phyloP scores from a whole-genome alignment of 306 rosid species.

The Trichosanthes truncata region DNA sequence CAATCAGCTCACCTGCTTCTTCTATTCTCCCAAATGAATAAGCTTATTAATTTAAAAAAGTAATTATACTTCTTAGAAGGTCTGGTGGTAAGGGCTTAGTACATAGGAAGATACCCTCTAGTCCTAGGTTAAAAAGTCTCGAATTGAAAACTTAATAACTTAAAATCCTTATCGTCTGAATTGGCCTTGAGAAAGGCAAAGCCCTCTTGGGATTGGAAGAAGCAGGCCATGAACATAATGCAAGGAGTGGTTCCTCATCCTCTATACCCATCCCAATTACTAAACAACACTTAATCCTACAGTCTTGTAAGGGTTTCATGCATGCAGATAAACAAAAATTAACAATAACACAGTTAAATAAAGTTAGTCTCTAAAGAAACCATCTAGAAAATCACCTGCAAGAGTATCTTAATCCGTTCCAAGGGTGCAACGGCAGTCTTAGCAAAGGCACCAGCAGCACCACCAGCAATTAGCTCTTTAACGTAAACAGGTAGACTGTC shows the following conservation, averaged over 20 bases:
- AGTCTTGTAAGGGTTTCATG: not conserved
- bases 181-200: not conserved
- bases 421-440: conserved; percentile 87
- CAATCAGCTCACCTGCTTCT: not conserved
- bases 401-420: conserved; percentile 80
- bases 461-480: conserved; percentile 86
- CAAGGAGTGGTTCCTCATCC: not conserved
- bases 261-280: not conserved
- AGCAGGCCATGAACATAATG: not conserved
- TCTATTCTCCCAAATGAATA: not conserved
- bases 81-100: not conserved
- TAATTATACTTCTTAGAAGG: not conserved
- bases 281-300: not conserved
- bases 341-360: not conserved
- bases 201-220: not conserved
- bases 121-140: not conserved
- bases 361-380: not conserved
- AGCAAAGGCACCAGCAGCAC: conserved; percentile 83
- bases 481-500: conserved; percentile 64
- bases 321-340: not conserved
- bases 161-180: not conserved
- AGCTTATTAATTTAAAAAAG: not conserved
- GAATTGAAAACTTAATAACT: not conserved
- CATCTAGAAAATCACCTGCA: conserved; percentile 52
- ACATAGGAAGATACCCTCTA: not conserved